Evolutionary conservation across 176 grass and related monocot species (phyloP).

Genomic region (Zizania latifolia): DNA sequence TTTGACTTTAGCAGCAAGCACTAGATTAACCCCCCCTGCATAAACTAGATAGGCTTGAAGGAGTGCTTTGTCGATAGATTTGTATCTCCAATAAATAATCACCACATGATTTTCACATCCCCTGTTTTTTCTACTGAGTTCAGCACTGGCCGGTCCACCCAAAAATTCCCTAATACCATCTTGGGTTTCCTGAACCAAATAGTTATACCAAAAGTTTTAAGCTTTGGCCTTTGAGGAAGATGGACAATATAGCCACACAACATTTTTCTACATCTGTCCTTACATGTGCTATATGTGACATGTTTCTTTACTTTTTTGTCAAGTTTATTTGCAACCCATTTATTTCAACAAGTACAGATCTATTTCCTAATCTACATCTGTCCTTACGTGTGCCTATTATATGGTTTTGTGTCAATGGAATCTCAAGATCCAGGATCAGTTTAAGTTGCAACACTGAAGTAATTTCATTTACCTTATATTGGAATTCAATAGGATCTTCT

Average conservation of each 20-base stretch:
- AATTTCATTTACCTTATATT: conserved; percentile 10
- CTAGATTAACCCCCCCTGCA: background rate
- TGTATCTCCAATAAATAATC: background rate
- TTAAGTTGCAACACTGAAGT: background rate
- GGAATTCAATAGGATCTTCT: conserved; percentile 53
- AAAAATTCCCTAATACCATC: background rate
- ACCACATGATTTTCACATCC: background rate
- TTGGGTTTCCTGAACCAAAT: no score
- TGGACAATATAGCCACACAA: background rate
- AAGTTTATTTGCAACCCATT: background rate
- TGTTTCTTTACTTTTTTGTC: background rate
- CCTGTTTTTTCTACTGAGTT: background rate
- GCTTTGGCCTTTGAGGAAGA: background rate
- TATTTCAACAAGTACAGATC: background rate
- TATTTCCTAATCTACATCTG: conserved; percentile 1
- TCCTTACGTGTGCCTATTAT: background rate
- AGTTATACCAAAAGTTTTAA: no score
- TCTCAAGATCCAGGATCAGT: conserved; percentile 2
- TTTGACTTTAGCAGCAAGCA: background rate
- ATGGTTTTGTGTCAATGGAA: background rate
- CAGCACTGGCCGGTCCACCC: background rate
- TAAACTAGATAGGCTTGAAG: background rate
- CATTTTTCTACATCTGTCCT: no score
- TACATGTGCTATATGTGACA: background rate
- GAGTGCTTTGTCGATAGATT: background rate